phyloP scores from a whole-genome alignment of 2,329 filamentous ascomycete genomes.

The Aspergillus amoenus region DNA sequence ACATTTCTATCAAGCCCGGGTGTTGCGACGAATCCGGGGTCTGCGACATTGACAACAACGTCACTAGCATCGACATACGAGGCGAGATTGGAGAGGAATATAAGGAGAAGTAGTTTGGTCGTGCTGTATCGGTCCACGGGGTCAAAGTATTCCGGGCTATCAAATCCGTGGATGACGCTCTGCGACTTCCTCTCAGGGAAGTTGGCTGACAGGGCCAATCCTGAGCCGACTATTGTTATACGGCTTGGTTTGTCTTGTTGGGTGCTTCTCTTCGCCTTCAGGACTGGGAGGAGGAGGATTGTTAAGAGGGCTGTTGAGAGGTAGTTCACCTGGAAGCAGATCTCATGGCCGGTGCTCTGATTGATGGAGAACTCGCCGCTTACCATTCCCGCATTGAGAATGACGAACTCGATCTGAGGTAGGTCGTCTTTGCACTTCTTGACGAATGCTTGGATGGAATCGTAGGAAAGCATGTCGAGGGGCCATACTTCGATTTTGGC shows the following conservation, averaged over 20 bases:
- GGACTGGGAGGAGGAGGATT: slow-evolving; percentile 21
- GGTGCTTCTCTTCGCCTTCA: slow-evolving; percentile 14
- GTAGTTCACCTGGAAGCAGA: slow-evolving; percentile 41
- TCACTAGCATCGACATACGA: not conserved
- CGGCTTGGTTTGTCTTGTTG: not conserved
- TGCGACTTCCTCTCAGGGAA: not conserved
- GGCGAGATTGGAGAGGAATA: not conserved
- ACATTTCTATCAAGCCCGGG: not conserved
- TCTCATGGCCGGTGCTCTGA: slow-evolving; percentile 13
- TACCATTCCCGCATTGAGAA: not conserved
- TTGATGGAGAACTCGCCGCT: not conserved
- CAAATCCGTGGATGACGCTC: not conserved
- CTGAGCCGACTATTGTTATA: not conserved
- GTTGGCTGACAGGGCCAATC: not conserved
- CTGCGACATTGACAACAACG: not conserved
- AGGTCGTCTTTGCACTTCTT: not conserved
- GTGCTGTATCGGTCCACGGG: not conserved
- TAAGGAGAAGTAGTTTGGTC: not conserved
- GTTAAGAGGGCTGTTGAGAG: slow-evolving; percentile 28
- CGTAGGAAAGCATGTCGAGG: not conserved
- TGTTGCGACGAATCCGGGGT: not conserved
- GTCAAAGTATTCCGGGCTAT: not conserved
- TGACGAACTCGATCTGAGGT: not conserved
- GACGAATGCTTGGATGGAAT: not conserved
- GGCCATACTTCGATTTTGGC: not conserved